These are phyloP conservation scores for Copromyces sp. DNA, from an alignment of 495 filamentous ascomycete genomes.

Conservation along the genomic window DNA sequence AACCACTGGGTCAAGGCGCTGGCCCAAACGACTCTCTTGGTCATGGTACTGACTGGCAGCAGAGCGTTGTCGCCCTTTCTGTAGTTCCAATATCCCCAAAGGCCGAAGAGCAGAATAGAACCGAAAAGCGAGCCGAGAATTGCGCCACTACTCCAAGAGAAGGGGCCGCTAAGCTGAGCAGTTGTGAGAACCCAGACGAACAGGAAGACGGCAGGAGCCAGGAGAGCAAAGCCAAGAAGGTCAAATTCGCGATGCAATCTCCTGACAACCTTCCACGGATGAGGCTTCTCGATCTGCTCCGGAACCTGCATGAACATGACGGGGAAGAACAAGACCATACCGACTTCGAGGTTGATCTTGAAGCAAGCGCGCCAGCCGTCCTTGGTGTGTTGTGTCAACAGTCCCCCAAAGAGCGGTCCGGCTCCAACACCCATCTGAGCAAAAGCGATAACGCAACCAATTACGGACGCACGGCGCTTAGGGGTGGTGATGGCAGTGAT, in stretches of 20 bases:
- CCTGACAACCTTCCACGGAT: slow-evolving; percentile 17
- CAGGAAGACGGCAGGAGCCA: slow-evolving; percentile 48
- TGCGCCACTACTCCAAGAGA: slow-evolving; percentile 50
- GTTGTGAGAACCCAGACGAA: slow-evolving; percentile 56
- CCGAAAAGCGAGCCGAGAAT: slow-evolving; percentile 58
- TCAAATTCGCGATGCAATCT: slow-evolving; percentile 51
- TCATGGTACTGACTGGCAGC: slow-evolving; percentile 55
- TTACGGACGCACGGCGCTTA: slow-evolving; percentile 25
- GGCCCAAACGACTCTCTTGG: slow-evolving; percentile 50
- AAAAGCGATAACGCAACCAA: slow-evolving; percentile 31
- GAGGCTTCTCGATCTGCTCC: slow-evolving; percentile 28
- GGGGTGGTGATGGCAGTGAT: slow-evolving; percentile 24
- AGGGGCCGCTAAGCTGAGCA: slow-evolving; percentile 68
- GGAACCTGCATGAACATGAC: slow-evolving; percentile 45
- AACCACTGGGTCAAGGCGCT: slow-evolving; percentile 39
- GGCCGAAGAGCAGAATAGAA: slow-evolving; percentile 43
- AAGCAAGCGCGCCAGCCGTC: slow-evolving; percentile 53
- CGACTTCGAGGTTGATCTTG: slow-evolving; percentile 61
- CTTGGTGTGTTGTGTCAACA: slow-evolving; percentile 34
- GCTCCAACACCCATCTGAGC: slow-evolving; percentile 61
- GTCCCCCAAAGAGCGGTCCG: slow-evolving; percentile 53
- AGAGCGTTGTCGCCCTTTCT: slow-evolving; percentile 55
- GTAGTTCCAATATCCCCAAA: slow-evolving; percentile 51
- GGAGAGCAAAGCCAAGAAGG: slow-evolving; percentile 49
- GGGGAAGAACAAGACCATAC: slow-evolving; percentile 47